Evolutionary conservation across 805 yeast genomes (phyloP), one percentile per base, ranked within the genome.

Genomic region (Zygotorulaspora danielsina): DNA sequence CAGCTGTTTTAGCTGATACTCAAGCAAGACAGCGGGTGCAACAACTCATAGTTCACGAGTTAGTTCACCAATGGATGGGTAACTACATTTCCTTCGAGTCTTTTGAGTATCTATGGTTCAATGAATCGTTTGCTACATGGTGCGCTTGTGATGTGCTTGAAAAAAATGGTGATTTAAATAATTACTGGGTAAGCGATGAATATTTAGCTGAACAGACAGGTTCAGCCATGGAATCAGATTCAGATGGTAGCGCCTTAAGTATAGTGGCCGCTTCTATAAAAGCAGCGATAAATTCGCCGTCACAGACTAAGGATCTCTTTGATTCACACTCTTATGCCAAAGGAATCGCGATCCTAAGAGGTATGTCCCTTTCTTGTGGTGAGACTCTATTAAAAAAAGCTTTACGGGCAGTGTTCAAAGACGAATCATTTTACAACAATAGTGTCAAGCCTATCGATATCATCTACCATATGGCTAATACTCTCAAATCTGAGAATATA

Each of bases 21-120:
- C 35, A 46, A 5, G 48, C 54, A 2, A 47, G 54, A 10, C 59
- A 64, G 26, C 67, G 66, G 45, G 53, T 77, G 17, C 64, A 75
- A 44, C 82, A 79, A 51, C 67, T 84, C 32, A 53, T 84, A 6
- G 78, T 76, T 1, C 94, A 84, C 57, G 89, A 84, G 53, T 53
- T 84, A 46, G 78, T 82, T 19, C 94, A 84, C 56, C 90, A 84
- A 63, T 84, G 87, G 86, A 60, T 84, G 41, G 94, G 93, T 6
- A 78, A 84, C 48, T 65, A 69, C 48, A 71, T 82, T 2, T 67
- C 84, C 1, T 81, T 82, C 51, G 82, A 79, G 36, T 73, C 76
- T 13, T 84, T 86, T 81, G 73, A 71, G 36, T 69, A 73, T 51
- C 63, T 84, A 26, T 83, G 93, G 89, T 64, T 84, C 40, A 81